Base-by-base conservation (phyloP, 495 filamentous ascomycete genomes). In the Aspergillus heteromorphus region DNA sequence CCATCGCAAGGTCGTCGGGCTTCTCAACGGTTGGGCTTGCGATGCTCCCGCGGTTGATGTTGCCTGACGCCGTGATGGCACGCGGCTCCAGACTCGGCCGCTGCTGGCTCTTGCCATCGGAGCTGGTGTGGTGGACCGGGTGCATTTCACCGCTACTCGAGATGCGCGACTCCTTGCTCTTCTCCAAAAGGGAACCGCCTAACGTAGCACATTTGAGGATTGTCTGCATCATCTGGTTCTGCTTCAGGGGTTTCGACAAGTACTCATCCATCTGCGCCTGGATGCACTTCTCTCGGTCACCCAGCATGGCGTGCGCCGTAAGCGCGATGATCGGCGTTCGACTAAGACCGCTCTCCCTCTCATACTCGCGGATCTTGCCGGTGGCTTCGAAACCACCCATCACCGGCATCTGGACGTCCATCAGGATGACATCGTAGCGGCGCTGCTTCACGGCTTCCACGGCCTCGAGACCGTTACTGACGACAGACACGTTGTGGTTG, bases 351-450 rank as follows among this genome's bases (percentile, higher is more conserved):
- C 69, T 75, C 56, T 87, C 87, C 27, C 85, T 83, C 66, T 99
- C 95, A 63, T 89, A 97, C 62, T 96, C 92, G 47, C 95, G 86
- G 57, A 99, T 99, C 76, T 93, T 96, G 50, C 85, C 90, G 17
- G 95, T 99, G 34, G 95, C 90, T 72, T 99, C 95, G 68, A 97
- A 99, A 31, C 95, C 95, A 59, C 95, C 95, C 92, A 99, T 97
- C 56, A 97, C 86, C 18, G 95, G 95, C 95, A 99, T 99, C 68
- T 97, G 95, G 6, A 99, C 95, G 62, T 99, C 93, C 93, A 99
- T 99, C 43, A 99, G 73, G 57, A 98, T 93, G 61, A 95, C 89
- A 71, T 98, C 93, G 64, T 92, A 98, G 57, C 89, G 87, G 72
- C 88, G 90, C 62, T 85, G 82, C 75, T 91, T 91, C 57, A 97